Evolutionary conservation across 1,284 basidiomycete species (phyloP), one percentile per base, ranked within the genome.

Genomic region (Mycosarcoma mackinlayi): DNA sequence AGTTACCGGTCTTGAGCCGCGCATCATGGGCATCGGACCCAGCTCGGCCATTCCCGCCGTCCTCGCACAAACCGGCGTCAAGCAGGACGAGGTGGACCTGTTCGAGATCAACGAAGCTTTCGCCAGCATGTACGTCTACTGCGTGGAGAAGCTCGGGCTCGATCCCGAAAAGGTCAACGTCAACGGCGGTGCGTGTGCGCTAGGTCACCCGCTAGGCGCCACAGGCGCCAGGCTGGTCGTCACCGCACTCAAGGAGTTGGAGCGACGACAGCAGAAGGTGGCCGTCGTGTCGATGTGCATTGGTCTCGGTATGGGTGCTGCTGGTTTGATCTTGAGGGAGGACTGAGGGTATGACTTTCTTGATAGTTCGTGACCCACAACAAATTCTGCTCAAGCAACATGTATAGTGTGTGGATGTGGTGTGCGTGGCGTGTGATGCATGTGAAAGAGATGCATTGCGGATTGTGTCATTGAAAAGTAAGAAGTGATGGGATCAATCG

Each of bases 171-270:
- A 77, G 62, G 58, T 73, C 24, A 75, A 95, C 78, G 91, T 93
- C 13, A 91, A 92, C 72, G 93, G 93, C 27, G 93, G 94, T 0
- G 93, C 92, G 0, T 93, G 93, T 72, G 92, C 92, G 11, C 86
- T 94, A 13, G 93, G 92, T 2, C 91, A 92, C 83, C 91, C 91
- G n/a, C 81, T 92, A n/a, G 88, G 91, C 88, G 91, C 83, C 77
- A 96, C 94, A 24, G 94, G 94, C 73, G 89, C 89, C 8, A 87
- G 94, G 46, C 91, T 94, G 83, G 86, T 96, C 46, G 93, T 90
- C 13, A 96, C 94, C 0, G 93, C 91, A 9, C 85, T 97, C 28
- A 88, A 91, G 67, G 93, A 94, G 79, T 85, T 95, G 39, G 86
- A 88, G 70, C 87, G 92, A 60, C 87, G 91, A 63, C 86, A 89